These are phyloP conservation scores for Taiwanofungus camphoratus DNA, from an alignment of 1,284 basidiomycete species.

Conservation along the genomic window DNA sequence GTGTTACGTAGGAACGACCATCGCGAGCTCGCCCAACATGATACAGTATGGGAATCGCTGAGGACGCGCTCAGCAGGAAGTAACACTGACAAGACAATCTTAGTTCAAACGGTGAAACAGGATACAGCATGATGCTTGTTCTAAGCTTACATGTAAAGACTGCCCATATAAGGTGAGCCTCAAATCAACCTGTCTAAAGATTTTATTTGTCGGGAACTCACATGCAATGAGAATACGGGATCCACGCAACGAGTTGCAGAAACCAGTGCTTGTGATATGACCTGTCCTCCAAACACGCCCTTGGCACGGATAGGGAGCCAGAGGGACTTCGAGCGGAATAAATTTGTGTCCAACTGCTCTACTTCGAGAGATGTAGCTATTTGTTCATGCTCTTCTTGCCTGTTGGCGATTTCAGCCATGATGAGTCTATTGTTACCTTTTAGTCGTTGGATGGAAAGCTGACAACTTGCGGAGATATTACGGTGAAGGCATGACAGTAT, in stretches of 20 bases:
- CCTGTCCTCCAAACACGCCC: slow-evolving; percentile 88
- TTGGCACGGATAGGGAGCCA: slow-evolving; percentile 62
- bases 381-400: slow-evolving; percentile 32
- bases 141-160: slow-evolving; percentile 63
- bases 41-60: slow-evolving; percentile 77
- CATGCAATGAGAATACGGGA: slow-evolving; percentile 65
- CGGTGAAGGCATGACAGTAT: no score
- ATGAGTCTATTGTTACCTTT: no score
- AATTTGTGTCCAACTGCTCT: slow-evolving; percentile 72
- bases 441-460: no score
- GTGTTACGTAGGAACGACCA: slow-evolving; percentile 69
- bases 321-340: slow-evolving; percentile 71
- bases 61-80: slow-evolving; percentile 75
- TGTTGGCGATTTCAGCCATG: slow-evolving; percentile 16
- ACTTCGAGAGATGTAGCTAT: slow-evolving; percentile 71
- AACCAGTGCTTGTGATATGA: slow-evolving; percentile 83
- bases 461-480: no score
- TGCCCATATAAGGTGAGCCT: no score
- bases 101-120: not conserved
- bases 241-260: slow-evolving; percentile 75
- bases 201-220: no score
- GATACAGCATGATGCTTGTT: no score
- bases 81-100: slow-evolving; percentile 53
- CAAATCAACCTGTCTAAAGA: no score
- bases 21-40: slow-evolving; percentile 83